These are phyloP conservation scores for Pythium pyrilobum DNA, from an alignment of 352 stramenopile species.

Conservation along the genomic window DNA sequence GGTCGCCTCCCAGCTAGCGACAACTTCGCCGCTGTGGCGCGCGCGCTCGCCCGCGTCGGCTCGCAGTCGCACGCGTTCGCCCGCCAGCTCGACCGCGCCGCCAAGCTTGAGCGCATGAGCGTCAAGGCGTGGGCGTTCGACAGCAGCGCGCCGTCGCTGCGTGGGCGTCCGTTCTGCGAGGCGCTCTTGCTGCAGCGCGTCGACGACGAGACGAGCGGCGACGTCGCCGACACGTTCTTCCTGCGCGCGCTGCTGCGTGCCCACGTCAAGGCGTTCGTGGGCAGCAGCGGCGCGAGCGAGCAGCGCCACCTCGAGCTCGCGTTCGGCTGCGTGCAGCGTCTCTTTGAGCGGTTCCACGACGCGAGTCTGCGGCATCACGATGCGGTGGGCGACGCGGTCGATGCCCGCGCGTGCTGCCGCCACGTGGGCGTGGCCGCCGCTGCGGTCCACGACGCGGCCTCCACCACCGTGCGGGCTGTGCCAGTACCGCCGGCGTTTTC, in stretches of 20 bases:
- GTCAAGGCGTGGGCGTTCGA: conserved; percentile 49
- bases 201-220: conserved; percentile 32
- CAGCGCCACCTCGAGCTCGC: conserved; percentile 32
- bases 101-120: conserved; percentile 63
- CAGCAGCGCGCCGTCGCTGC: conserved; percentile 31
- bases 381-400: not conserved
- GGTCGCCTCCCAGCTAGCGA: not conserved
- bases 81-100: conserved; percentile 30
- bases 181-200: conserved; percentile 54
- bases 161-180: conserved; percentile 43
- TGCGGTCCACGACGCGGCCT: too few species aligned
- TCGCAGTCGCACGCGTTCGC: conserved; percentile 36
- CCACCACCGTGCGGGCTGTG: not conserved
- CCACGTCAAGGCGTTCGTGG: conserved; percentile 41
- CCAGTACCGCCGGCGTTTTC: not conserved
- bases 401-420: not conserved
- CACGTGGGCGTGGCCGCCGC: too few species aligned
- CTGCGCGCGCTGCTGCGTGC: conserved; percentile 39
- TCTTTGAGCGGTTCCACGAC: conserved; percentile 33
- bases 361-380: not conserved
- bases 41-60: conserved; percentile 27
- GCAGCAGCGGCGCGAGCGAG: conserved; percentile 19
- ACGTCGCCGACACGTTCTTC: conserved; percentile 51
- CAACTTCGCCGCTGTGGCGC: conserved; percentile 33
- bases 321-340: conserved; percentile 15